phyloP scores from a whole-genome alignment of 2,329 filamentous ascomycete genomes.

The Phialocephala subalpina region DNA sequence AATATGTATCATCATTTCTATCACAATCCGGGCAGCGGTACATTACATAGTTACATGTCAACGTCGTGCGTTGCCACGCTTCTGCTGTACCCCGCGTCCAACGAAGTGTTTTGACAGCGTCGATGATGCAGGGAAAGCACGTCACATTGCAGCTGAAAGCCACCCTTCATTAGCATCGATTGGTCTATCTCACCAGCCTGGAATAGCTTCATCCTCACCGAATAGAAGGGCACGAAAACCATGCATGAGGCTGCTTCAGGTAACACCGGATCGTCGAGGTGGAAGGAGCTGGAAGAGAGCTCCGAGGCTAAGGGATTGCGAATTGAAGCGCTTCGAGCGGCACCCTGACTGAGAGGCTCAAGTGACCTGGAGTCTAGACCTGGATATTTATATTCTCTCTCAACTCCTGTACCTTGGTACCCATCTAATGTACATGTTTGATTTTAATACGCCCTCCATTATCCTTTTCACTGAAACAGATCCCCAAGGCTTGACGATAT shows the following conservation, averaged over 20 bases:
- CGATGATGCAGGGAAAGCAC: constrained; percentile 17
- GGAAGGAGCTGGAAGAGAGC: neutral
- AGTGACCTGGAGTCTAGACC: constrained; percentile 10
- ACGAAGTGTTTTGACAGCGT: constrained; percentile 19
- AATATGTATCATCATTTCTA: constrained; percentile 8
- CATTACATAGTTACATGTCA: constrained; percentile 12
- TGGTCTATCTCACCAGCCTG: constrained; percentile 13
- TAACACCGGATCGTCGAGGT: neutral
- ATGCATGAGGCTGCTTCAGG: constrained; percentile 10
- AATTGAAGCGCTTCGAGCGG: neutral
- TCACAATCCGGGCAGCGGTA: neutral
- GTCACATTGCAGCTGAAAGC: constrained; percentile 23
- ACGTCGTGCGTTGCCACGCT: constrained; percentile 24
- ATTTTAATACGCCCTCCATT: constrained; percentile 4
- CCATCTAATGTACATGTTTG: constrained; percentile 15
- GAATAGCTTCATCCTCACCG: constrained; percentile 22
- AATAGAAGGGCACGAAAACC: constrained; percentile 10
- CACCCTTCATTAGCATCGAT: constrained; percentile 3
- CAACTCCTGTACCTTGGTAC: neutral
- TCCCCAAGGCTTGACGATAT: constrained; percentile 30
- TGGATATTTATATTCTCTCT: neutral
- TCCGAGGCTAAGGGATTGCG: neutral
- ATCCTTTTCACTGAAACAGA: constrained; percentile 21
- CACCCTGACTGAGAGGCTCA: neutral
- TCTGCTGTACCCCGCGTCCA: constrained; percentile 7